A percentile compares a stretch with the other conserved stretches of the same genome.
Evolutionary conservation across 352 stramenopile genomes (phyloP).

Genomic region (Globisporangium lucens): DNA sequence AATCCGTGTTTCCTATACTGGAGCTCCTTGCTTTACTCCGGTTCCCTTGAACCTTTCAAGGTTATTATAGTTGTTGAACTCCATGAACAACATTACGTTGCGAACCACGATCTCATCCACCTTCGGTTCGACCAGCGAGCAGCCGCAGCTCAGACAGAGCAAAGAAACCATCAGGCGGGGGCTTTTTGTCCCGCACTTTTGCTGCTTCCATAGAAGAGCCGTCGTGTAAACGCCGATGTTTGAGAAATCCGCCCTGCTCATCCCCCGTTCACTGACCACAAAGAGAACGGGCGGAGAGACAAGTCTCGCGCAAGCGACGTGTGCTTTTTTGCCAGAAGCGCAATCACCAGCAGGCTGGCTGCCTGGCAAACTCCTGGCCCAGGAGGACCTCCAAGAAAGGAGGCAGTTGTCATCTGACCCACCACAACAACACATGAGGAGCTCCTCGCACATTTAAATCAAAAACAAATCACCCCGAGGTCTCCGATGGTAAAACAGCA

Average conservation of each 20-base stretch:
- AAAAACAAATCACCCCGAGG: neutral
- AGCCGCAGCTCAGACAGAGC: neutral
- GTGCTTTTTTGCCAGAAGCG: neutral
- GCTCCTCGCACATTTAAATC: too few species aligned
- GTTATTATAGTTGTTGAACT: too few species aligned
- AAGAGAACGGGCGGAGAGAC: neutral
- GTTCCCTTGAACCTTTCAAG: too few species aligned
- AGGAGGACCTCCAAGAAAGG: too few species aligned
- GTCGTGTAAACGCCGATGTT: neutral
- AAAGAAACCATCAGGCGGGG: neutral
- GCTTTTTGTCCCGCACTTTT: neutral
- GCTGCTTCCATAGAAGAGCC: neutral
- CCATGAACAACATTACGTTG: too few species aligned
- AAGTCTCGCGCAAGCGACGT: neutral
- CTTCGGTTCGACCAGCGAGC: neutral
- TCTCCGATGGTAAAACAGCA: neutral
- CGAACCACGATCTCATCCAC: neutral
- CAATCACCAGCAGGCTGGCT: too few species aligned
- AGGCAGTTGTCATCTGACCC: too few species aligned
- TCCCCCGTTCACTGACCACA: neutral
- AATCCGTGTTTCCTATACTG: too few species aligned
- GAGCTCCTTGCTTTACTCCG: too few species aligned
- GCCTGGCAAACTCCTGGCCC: too few species aligned
- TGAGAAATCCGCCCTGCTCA: neutral
- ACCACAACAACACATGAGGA: too few species aligned